Evolutionary conservation across 225 moss, liverwort and hornwort genomes (phyloP), one percentile per base, ranked within the genome.

Genomic region (Pleurozium schreberi): DNA sequence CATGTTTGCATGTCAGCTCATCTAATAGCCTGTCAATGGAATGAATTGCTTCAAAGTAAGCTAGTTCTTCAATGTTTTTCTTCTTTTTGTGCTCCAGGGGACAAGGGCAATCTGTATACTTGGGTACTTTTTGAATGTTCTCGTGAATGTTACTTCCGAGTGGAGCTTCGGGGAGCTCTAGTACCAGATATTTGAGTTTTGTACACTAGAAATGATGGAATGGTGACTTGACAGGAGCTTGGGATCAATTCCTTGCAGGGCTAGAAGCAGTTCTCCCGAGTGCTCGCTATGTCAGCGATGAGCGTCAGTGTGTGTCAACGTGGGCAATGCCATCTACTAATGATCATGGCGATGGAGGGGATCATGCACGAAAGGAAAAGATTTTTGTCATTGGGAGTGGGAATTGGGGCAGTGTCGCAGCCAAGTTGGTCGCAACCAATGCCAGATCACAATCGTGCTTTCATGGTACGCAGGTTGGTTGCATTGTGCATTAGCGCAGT

Each of bases 381-480:
- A 90, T 96, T 80, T 91, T 93, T 36, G 92, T 96, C 21, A 94
- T 96, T 86, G 96, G 96, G 82, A 96, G 95, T 92, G 95, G 94
- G 50, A 96, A 96, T 87, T 95, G 96, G 96, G 96, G 95, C 33
- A 93, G 95, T 69, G 96, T 94, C 25, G 96, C 96, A 57, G 94
- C 95, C 26, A 95, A 95, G 88, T 93, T 95, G 62, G 67, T 95
- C 71, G 96, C 94, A 43, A 84, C 91, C 43, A 95, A 94, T 88
- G 93, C 95, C 62, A 93, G 91, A 73, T 89, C 88, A 70, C 93
- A 90, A 60, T 63, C 93, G 22, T 86, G 55, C 64, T 91, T 94
- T 75, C 93, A 95, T 71, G 95, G 95, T 93, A 57, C 75, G 88
- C 22, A n/a, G 38, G 83, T 30, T 53, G 13, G 43, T 83, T 79